phyloP scores from a whole-genome alignment of 1,139 yeast species.

The Geotrichum candidum region DNA sequence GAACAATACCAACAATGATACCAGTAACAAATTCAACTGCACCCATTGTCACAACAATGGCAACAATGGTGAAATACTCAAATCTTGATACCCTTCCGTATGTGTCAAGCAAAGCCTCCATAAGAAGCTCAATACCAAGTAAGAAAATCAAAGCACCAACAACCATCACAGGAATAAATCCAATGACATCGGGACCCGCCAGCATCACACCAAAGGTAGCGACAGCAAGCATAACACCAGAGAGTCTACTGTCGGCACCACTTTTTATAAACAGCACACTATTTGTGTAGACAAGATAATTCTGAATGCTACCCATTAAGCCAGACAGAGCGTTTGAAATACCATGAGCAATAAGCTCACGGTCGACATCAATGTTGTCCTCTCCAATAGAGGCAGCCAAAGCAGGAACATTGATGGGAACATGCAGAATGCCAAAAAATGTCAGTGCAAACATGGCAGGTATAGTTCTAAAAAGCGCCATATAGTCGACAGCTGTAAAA shows the following conservation, averaged over 20 bases:
- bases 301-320: conserved; percentile 77
- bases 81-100: conserved; percentile 65
- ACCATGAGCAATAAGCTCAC: conserved; percentile 93
- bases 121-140: conserved; percentile 80
- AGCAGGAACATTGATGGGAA: conserved; percentile 96
- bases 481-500: conserved; percentile 67
- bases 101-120: conserved; percentile 83
- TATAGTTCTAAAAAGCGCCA: conserved; percentile 56
- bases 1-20: conserved; percentile 77
- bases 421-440: conserved; percentile 90
- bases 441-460: conserved; percentile 96
- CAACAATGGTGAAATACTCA: conserved; percentile 77
- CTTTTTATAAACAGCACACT: conserved; percentile 86
- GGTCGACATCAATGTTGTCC: conserved; percentile 76
- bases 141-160: conserved; percentile 89
- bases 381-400: conserved; percentile 84
- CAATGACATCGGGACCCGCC: conserved; percentile 88
- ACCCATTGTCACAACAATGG: conserved; percentile 90
- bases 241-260: conserved; percentile 84
- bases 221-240: conserved; percentile 78
- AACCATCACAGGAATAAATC: conserved; percentile 89
- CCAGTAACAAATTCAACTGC: conserved; percentile 92
- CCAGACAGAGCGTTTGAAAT: conserved; percentile 87
- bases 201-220: conserved; percentile 79
- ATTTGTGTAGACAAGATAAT: conserved; percentile 90